Evolutionary conservation across 2,329 filamentous ascomycete species (phyloP).

Genomic region (Claviceps spartinae): DNA sequence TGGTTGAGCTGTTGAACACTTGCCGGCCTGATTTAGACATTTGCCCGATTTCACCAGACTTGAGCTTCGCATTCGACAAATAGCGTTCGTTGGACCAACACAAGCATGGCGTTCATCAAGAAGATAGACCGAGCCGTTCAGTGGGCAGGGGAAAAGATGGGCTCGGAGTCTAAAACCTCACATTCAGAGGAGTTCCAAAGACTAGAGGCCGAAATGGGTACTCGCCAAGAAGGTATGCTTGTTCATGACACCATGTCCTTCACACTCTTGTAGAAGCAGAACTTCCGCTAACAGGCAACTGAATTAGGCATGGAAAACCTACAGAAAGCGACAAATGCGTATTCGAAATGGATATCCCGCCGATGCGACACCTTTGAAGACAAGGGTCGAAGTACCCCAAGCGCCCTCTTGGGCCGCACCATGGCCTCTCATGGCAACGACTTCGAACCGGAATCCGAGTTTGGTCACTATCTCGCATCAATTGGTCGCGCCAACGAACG

Average conservation of each 20-base stretch:
- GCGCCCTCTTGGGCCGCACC: slow-evolving; percentile 65
- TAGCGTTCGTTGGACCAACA: not conserved
- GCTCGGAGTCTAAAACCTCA: slow-evolving; percentile 73
- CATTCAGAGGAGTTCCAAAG: slow-evolving; percentile 84
- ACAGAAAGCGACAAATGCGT: slow-evolving; percentile 71
- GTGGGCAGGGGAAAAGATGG: slow-evolving; percentile 97
- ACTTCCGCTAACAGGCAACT: not conserved
- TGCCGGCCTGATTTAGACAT: not conserved
- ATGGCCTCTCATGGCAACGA: slow-evolving; percentile 89
- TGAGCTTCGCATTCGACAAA: not conserved
- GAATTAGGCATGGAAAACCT: slow-evolving; percentile 72
- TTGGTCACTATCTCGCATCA: slow-evolving; percentile 72
- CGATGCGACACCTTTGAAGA: slow-evolving; percentile 69
- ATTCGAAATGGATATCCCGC: slow-evolving; percentile 78
- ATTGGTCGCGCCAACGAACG: slow-evolving; percentile 77
- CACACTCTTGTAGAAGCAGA: not conserved
- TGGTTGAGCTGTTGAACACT: not conserved
- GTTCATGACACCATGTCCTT: not conserved
- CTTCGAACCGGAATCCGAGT: slow-evolving; percentile 81
- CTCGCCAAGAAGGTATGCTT: slow-evolving; percentile 67
- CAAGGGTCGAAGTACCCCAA: slow-evolving; percentile 72
- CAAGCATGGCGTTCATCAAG: slow-evolving; percentile 50
- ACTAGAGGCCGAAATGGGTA: slow-evolving; percentile 77
- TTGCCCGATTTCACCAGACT: too few relatives aligned
- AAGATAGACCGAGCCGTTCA: slow-evolving; percentile 93